Conservation (phyloP, 306 rosid species). For the Prunus mume region DNA sequence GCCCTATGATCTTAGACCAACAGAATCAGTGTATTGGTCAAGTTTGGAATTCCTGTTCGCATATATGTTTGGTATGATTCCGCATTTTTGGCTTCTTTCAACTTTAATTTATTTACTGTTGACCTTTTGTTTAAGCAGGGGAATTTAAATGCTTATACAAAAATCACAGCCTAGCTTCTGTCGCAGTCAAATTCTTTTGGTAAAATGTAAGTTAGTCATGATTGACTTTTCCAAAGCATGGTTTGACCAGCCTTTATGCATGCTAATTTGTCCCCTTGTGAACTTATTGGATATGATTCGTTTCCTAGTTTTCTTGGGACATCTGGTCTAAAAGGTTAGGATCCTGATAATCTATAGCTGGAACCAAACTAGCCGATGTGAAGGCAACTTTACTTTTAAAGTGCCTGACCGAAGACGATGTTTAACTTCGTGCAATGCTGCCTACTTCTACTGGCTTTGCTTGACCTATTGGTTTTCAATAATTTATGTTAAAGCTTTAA, state of each 20-base stretch:
- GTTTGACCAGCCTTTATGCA: conserved; percentile 10
- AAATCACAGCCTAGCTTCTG: neutral
- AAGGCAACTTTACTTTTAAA: neutral
- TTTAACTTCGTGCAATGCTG: conserved; percentile 15
- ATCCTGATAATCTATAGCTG: too few species aligned
- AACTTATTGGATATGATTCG: neutral
- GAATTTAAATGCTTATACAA: neutral
- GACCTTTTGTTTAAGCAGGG: neutral
- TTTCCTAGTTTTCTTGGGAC: neutral
- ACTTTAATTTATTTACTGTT: neutral
- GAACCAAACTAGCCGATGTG: neutral
- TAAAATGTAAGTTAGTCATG: neutral
- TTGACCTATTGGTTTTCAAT: conserved; percentile 11
- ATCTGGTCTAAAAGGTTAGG: neutral
- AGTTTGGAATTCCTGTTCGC: neutral
- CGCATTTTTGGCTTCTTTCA: neutral
- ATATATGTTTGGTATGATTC: neutral
- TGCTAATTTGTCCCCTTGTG: conserved; percentile 15
- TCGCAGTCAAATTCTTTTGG: neutral
- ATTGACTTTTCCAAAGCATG: neutral
- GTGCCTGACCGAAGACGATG: neutral
- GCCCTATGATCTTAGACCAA: neutral
- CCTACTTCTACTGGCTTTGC: neutral
- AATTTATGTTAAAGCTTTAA: conserved; percentile 29
- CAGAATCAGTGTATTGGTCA: neutral